Percentiles rank a stretch among this genome's conserved stretches.
Conservation (phyloP, 2,329 filamentous ascomycete genomes). For the Ophiostoma triangulosporum region DNA sequence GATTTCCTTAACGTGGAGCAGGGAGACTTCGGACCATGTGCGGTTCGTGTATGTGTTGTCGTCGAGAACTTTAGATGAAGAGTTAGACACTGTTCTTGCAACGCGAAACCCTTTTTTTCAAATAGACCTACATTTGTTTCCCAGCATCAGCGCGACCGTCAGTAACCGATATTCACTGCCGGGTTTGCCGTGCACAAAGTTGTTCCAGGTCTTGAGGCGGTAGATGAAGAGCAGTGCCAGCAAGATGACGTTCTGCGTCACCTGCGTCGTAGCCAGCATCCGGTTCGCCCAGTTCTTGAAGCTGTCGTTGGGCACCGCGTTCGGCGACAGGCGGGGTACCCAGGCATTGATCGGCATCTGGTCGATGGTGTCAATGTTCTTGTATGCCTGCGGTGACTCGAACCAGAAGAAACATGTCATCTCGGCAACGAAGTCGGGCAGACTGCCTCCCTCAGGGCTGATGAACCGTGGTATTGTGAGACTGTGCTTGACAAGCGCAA, state of each 20-base stretch:
- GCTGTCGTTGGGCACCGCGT: slow-evolving; percentile 63
- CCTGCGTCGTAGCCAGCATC: slow-evolving; percentile 85
- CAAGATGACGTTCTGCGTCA: slow-evolving; percentile 88
- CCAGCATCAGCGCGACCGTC: slow-evolving; percentile 92
- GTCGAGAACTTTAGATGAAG: slow-evolving; percentile 59
- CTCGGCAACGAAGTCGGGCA: slow-evolving; percentile 77
- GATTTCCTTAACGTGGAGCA: slow-evolving; percentile 85
- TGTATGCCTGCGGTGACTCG: slow-evolving; percentile 68
- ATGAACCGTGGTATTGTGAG: slow-evolving; percentile 65
- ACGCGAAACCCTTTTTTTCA: neutral
- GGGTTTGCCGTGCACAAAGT: slow-evolving; percentile 74
- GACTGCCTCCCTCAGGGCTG: slow-evolving; percentile 57
- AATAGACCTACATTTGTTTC: slow-evolving; percentile 69
- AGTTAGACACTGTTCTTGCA: neutral
- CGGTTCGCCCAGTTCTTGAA: slow-evolving; percentile 92
- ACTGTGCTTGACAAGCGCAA: slow-evolving; percentile 38
- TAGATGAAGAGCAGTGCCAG: slow-evolving; percentile 88
- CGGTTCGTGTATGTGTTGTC: slow-evolving; percentile 99
- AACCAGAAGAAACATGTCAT: slow-evolving; percentile 98
- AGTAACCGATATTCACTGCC: slow-evolving; percentile 89
- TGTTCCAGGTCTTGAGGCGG: slow-evolving; percentile 79
- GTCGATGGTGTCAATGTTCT: slow-evolving; percentile 53
- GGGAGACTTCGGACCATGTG: slow-evolving; percentile 96
- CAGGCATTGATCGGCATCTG: slow-evolving; percentile 25
- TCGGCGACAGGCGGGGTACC: slow-evolving; percentile 45